Percentiles rank a stretch among this genome's conserved stretches.
phyloP scores from a whole-genome alignment of 352 stramenopile genomes.

The Globisporangium parvum region DNA sequence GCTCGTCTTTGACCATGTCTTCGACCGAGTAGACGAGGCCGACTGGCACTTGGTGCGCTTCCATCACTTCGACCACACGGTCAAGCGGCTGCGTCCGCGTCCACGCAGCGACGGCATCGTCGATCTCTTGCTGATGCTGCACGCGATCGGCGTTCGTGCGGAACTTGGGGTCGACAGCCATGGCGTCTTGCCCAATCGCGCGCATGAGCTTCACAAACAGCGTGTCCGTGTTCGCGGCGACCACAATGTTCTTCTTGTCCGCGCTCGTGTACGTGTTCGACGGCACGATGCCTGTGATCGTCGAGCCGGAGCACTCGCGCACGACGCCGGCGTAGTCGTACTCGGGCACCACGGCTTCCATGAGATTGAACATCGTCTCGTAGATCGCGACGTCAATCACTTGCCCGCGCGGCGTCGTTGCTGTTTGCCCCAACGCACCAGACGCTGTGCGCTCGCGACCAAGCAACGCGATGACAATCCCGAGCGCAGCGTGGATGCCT shows the following conservation, averaged over 20 bases:
- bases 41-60: conserved; percentile 47
- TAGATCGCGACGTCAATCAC: conserved; percentile 86
- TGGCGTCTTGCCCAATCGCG: conserved; percentile 50
- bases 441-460: conserved; percentile 43
- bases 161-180: conserved; percentile 51
- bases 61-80: conserved; percentile 51
- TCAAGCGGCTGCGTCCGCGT: conserved; percentile 39
- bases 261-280: conserved; percentile 82
- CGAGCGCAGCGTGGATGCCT: conserved; percentile 74
- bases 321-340: conserved; percentile 77
- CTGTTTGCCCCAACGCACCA: conserved; percentile 8
- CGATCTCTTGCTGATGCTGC: conserved; percentile 49
- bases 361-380: conserved; percentile 84
- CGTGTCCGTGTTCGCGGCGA: conserved; percentile 82
- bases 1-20: conserved; percentile 68
- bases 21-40: conserved; percentile 77
- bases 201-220: conserved; percentile 79
- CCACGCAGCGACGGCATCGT: conserved; percentile 50
- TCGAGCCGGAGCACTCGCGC: conserved; percentile 81
- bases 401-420: conserved; percentile 26
- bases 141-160: conserved; percentile 69
- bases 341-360: conserved; percentile 80
- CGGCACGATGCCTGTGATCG: conserved; percentile 84
- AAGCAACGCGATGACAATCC: conserved; percentile 76
- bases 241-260: conserved; percentile 81